Evolutionary conservation across 495 filamentous ascomycete species (phyloP).

Genomic region (Barbatosphaeria neglecta): DNA sequence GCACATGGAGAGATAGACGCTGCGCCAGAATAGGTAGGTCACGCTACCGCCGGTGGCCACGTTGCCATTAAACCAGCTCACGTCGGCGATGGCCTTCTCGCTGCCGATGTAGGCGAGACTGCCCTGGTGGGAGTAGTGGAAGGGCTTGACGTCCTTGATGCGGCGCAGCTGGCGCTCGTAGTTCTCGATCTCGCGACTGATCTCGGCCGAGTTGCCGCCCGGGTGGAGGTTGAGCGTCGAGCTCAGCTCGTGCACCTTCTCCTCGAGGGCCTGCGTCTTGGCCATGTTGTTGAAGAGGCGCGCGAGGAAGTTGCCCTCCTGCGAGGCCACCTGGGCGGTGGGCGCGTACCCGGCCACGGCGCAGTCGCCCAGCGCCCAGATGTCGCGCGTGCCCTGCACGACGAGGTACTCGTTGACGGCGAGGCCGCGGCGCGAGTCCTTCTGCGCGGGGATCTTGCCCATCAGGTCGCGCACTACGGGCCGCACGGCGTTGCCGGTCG

Average conservation of each 20-base stretch:
- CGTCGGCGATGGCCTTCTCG: conserved; percentile 94
- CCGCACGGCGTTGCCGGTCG: conserved; percentile 91
- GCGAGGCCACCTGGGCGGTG: conserved; percentile 89
- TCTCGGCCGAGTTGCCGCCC: conserved; percentile 43
- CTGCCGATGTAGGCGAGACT: conserved; percentile 95
- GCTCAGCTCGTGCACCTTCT: conserved; percentile 52
- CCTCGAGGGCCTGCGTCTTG: conserved; percentile 71
- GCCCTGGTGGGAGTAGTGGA: conserved; percentile 96
- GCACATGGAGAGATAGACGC: conserved; percentile 98
- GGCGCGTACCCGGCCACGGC: conserved; percentile 94
- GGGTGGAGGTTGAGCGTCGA: conserved; percentile 36
- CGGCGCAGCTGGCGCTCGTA: conserved; percentile 75
- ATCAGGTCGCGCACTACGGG: conserved; percentile 83
- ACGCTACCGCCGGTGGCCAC: conserved; percentile 72
- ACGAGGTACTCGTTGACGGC: conserved; percentile 98
- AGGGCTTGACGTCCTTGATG: conserved; percentile 88
- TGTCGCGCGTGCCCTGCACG: conserved; percentile 88
- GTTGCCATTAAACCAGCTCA: conserved; percentile 96
- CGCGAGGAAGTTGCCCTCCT: conserved; percentile 92
- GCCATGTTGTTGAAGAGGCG: conserved; percentile 97
- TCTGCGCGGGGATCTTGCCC: conserved; percentile 83
- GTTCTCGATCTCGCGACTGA: conserved; percentile 67
- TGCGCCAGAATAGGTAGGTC: conserved; percentile 90
- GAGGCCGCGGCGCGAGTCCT: conserved; percentile 86
- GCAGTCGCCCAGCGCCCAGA: conserved; percentile 79